Base-by-base conservation (phyloP, 441 rosid species). In the Flueggea neowawraea region DNA sequence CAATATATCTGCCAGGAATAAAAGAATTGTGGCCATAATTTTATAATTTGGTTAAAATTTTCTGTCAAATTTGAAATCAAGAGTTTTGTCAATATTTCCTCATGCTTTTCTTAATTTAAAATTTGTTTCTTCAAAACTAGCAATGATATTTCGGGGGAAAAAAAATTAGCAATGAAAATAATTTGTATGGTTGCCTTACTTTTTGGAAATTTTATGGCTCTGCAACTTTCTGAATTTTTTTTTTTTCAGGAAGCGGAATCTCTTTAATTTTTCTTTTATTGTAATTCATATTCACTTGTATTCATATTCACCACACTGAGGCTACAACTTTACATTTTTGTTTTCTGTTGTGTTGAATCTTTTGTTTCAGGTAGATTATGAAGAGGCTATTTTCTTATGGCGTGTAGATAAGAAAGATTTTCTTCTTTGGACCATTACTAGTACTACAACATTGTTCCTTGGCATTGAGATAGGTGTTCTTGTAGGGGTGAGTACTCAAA, bases 401-500 rank as follows among this genome's bases (percentile, higher is more conserved):
- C 86, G 68, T 61, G 91, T 95, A 53, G 95, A 91, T 68, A 95
- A 95, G 85, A 89, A 82, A 71, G 98, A 95, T 78, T 89, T 95
- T 91, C 82, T 87, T 67, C 98, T 95, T 70, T 95, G 99, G 99
- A 84, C 75, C 58, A 79, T 95, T 69, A 95, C 99, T 54, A 72
- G 81, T 67, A 65, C 82, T 16, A 73, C 90, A 55, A 95, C 99
- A 49, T 78, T 95, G 84, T 88, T 95, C 79, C 84, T 95, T 3
- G 95, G 98, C 62, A 91, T 95, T 65, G 98, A 95, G 85, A 89
- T 95, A 22, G 99, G 99, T 28, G 98, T 95, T 76, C 93, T 95
- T 78, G 71, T 87, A 58, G 99, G 99, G 85, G 99, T 95, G 75
- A 75, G 98, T 74, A 67, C 56, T 52, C 33, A 31, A 5, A 52